Base-by-base conservation (phyloP, 208 protist species). In the Trypanosoma scelopori region DNA sequence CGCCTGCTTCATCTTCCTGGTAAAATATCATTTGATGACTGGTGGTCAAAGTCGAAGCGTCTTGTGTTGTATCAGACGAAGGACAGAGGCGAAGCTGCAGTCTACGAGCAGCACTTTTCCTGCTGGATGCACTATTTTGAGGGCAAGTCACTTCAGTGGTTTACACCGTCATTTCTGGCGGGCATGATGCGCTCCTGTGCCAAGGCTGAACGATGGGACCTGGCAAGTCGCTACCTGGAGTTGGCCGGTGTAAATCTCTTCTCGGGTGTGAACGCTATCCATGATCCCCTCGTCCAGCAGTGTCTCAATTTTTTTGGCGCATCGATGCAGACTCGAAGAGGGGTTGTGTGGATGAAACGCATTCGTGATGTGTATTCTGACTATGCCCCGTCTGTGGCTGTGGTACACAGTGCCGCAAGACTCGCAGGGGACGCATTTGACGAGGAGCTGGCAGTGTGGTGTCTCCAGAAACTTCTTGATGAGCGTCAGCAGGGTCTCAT, bases 381-480 rank as follows among this genome's bases (percentile, higher is more conserved):
- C 13, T 76, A 82, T 50, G 49, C 69, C 47, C 68, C 77, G 15
- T 74, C 68, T n/a, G 56, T 72, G 16, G n/a, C 45, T 20, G 53
- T 73, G 25, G 51, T 69, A 15, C 65, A 65, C 5, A 60, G 20
- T 50, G 49, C 50, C 28, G 68, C 68, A 37, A 56, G 55, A 23
- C 23, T 79, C 4, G 77, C 77, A 46, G 67, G 67, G 20, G 58
- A 70, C 15, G n/a, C 22, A 23, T 37, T 22, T n/a, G 57, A 74
- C 47, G 64, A 71, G 15, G 50, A 55, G 23, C 62, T 84, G 18
- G 69, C 70, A 2, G 51, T 70, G 43, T 80, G 79, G 74, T 79
- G 65, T 59, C 46, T 84, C 20, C 66, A 77, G 41, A 42, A 48
- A 18, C 51, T 81, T 49, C 56, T 84, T 4, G 55, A 56, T 43